Conservation (phyloP, 495 filamentous ascomycete species). For the Podospora pseudocomata region DNA sequence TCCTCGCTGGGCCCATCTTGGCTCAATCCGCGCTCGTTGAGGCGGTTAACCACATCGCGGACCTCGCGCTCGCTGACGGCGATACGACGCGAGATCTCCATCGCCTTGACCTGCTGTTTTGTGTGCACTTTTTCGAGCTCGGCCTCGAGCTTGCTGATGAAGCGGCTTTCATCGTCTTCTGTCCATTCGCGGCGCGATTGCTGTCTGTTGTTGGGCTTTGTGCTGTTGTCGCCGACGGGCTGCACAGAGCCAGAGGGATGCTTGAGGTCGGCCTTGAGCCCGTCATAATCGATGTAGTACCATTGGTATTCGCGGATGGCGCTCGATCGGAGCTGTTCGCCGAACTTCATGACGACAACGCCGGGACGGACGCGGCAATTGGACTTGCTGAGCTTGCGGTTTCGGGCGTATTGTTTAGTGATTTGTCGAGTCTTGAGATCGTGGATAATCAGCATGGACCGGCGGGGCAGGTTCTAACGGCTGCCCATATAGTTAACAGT, state of each 20-base stretch:
- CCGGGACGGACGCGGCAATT: conserved; percentile 37
- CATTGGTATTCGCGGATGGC: conserved; percentile 93
- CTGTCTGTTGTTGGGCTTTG: conserved; percentile 27
- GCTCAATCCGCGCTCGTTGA: conserved; percentile 55
- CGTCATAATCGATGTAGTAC: conserved; percentile 97
- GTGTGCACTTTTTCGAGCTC: conserved; percentile 96
- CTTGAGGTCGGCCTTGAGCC: conserved; percentile 83
- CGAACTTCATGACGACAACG: conserved; percentile 72
- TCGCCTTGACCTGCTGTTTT: conserved; percentile 92
- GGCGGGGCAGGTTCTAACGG: conserved; percentile 12
- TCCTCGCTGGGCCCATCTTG: conserved; percentile 72
- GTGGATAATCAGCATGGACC: conserved; percentile 47
- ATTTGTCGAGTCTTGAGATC: conserved; percentile 41
- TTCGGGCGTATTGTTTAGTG: conserved; percentile 31
- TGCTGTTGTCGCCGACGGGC: conserved; percentile 18
- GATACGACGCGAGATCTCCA: conserved; percentile 89
- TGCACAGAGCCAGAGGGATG: conserved; percentile 55
- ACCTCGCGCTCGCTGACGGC: conserved; percentile 83
- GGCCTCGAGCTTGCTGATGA: conserved; percentile 78
- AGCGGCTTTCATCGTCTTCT: conserved; percentile 85
- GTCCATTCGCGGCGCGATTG: conserved; percentile 63
- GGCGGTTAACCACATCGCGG: conserved; percentile 71
- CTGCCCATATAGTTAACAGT: not conserved
- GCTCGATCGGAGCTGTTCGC: conserved; percentile 88
- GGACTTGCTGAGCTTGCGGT: conserved; percentile 19